Evolutionary conservation across 1,139 yeast genomes (phyloP), one percentile per base, ranked within the genome.

Genomic region (Saccharomyces pastorianus): DNA sequence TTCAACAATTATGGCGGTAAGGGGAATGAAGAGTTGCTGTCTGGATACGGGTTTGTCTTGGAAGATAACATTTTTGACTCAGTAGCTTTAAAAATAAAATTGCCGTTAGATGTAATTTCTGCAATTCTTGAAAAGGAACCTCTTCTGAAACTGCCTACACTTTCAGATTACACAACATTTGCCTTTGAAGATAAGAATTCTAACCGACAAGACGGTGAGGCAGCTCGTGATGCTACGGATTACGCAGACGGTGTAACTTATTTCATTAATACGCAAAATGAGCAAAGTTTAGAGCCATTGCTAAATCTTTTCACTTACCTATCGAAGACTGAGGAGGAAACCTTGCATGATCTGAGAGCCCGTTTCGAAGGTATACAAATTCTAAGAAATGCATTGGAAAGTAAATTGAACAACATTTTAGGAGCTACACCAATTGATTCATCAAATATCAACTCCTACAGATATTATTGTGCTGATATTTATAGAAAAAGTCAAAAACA

Each of bases 1-100:
- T 84, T 70, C 67, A 89, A 90, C 67, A 89, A 88, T 68, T 90
- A 91, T 68, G 98, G 98, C 1, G 80, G 83, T 56, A 90, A 89
- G 66, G 85, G 95, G 0, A 90, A 90, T 64, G 89, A 86, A 63
- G 96, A 88, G 61, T 73, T 74, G 25, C 59, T 79, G 34, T 62
- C 72, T 41, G 79, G 79, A 2, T 79, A 79, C 61, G 97, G 96
- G 0, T 89, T 89, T 70, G 81, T 84, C 26, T 53, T 85, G 2
- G 79, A 79, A 25, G 71, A 78, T 46, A 89, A 88, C 64, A 67
- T 72, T 1, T 79, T 80, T 49, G 96, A 90, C 61, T 71, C 80
- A 2, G 82, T 86, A 0, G 82, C 86, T 0, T 71, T 82, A 53
- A 79, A 76, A 61, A 74, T 82, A 58, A 82, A 75, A 64, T 71